These are phyloP conservation scores for Pleurotus cornucopiae DNA, from an alignment of 768 basidiomycete genomes.

Conservation along the genomic window DNA sequence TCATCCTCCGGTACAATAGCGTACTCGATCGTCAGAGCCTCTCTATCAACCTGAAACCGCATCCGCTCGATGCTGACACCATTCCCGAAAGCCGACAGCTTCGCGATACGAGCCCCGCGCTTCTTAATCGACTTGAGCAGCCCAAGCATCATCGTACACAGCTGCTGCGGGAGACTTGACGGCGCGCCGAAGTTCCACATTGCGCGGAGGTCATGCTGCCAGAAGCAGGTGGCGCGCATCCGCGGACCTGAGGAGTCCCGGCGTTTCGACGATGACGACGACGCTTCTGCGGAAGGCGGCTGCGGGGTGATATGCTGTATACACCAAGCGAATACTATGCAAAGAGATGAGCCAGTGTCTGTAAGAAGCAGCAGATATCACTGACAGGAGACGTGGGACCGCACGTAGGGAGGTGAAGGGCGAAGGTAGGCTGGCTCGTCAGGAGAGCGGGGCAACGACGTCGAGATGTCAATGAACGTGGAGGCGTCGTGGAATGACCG, in stretches of 20 bases:
- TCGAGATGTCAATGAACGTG: conserved; percentile 86
- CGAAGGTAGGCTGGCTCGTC: conserved; percentile 91
- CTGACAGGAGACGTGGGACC: conserved; percentile 78
- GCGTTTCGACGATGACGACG: conserved; percentile 25
- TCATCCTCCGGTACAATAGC: conserved; percentile 76
- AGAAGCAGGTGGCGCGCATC: conserved; percentile 85
- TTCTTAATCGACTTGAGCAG: conserved; percentile 77
- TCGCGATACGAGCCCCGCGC: conserved; percentile 71
- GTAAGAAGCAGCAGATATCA: conserved; percentile 10
- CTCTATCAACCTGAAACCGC: conserved; percentile 77
- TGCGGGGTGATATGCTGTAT: conserved; percentile 62
- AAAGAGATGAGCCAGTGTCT: conserved; percentile 11
- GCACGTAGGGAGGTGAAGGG: conserved; percentile 88
- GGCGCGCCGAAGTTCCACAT: conserved; percentile 77
- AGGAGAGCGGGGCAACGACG: conserved; percentile 85
- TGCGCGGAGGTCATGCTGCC: conserved; percentile 90
- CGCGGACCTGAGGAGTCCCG: conserved; percentile 30
- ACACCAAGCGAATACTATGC: conserved; percentile 85
- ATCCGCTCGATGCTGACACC: conserved; percentile 78
- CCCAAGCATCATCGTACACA: conserved; percentile 81
- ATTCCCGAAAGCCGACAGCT: conserved; percentile 72
- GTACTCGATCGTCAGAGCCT: conserved; percentile 81
- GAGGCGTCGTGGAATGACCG: conserved; percentile 76
- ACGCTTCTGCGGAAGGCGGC: conserved; percentile 20
- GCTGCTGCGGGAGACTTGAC: conserved; percentile 66